Conservation (phyloP, 2,329 filamentous ascomycete species). For the Penicillium sp. region DNA sequence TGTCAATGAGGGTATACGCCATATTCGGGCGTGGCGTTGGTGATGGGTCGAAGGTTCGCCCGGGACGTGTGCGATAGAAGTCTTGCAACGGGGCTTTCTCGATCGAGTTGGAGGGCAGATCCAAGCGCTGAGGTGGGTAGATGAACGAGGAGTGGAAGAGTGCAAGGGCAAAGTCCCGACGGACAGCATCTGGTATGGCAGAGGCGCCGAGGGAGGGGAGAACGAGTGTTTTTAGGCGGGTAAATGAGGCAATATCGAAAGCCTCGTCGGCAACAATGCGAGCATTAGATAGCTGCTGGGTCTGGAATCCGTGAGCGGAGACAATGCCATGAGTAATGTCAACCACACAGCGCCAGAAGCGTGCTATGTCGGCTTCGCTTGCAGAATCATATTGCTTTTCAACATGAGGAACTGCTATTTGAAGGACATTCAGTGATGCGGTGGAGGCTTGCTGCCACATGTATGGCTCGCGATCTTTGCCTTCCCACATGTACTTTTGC, state of each 20-base stretch:
- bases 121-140: constrained; percentile 67
- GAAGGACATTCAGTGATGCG: constrained; percentile 69
- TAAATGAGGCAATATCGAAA: constrained; percentile 80
- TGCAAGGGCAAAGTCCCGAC: constrained; percentile 71
- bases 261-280: constrained; percentile 69
- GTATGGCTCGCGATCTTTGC: constrained; percentile 69
- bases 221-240: constrained; percentile 66
- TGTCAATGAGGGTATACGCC: constrained; percentile 77
- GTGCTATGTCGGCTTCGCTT: constrained; percentile 49
- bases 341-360: constrained; percentile 72
- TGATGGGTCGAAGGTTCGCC: constrained; percentile 70
- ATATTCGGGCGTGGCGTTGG: constrained; percentile 71
- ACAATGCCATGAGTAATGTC: constrained; percentile 70
- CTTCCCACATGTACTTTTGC: constrained; percentile 78
- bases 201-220: constrained; percentile 72
- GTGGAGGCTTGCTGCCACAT: constrained; percentile 82
- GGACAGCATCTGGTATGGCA: constrained; percentile 66
- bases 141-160: constrained; percentile 84
- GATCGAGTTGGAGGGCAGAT: constrained; percentile 55
- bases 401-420: constrained; percentile 66
- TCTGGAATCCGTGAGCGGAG: constrained; percentile 62
- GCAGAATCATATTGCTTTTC: constrained; percentile 45
- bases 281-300: constrained; percentile 43
- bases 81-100: constrained; percentile 59
- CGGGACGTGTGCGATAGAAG: constrained; percentile 68